These are phyloP conservation scores for Pyrenula aspistea DNA, from an alignment of 495 filamentous ascomycete species.

Conservation along the genomic window DNA sequence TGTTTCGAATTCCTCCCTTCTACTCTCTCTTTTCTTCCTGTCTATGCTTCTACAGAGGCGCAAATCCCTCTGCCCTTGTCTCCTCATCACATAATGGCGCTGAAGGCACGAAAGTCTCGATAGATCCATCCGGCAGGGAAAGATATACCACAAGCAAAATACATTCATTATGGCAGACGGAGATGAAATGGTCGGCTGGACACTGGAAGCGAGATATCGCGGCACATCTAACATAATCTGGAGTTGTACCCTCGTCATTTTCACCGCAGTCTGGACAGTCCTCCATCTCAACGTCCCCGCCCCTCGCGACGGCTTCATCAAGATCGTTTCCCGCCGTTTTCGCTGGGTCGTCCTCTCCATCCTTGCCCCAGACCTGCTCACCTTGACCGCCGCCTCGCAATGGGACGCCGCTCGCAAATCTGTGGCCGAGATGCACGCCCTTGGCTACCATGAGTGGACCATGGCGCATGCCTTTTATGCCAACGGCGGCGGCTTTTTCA, in stretches of 20 bases:
- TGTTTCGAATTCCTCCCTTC: too few species aligned
- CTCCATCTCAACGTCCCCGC: conserved; percentile 18
- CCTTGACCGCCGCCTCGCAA: conserved; percentile 19
- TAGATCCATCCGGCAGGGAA: too few species aligned
- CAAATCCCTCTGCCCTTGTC: too few species aligned
- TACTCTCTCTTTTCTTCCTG: too few species aligned
- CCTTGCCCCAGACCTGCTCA: conserved; percentile 24
- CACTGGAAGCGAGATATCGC: conserved; percentile 14
- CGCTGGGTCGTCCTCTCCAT: conserved; percentile 14
- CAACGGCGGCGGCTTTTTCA: conserved; percentile 25
- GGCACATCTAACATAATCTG: conserved; percentile 20
- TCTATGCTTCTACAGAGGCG: too few species aligned
- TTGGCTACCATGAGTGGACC: conserved; percentile 16
- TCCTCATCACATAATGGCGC: too few species aligned
- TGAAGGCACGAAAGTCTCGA: too few species aligned
- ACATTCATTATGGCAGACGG: too few species aligned
- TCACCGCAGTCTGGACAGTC: conserved; percentile 18
- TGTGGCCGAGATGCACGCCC: conserved; percentile 8
- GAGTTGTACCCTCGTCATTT: conserved; percentile 18
- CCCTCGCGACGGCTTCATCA: conserved; percentile 3
- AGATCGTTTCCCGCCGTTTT: conserved; percentile 10
- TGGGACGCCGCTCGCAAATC: background rate
- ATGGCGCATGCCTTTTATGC: conserved; percentile 26
- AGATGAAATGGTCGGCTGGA: conserved; percentile 9
- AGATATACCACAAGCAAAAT: too few species aligned